Percentiles rank a stretch among this genome's conserved stretches.
These are phyloP conservation scores for Aureobasidium sp. DNA, from an alignment of 2,329 filamentous ascomycete genomes.

Conservation along the genomic window DNA sequence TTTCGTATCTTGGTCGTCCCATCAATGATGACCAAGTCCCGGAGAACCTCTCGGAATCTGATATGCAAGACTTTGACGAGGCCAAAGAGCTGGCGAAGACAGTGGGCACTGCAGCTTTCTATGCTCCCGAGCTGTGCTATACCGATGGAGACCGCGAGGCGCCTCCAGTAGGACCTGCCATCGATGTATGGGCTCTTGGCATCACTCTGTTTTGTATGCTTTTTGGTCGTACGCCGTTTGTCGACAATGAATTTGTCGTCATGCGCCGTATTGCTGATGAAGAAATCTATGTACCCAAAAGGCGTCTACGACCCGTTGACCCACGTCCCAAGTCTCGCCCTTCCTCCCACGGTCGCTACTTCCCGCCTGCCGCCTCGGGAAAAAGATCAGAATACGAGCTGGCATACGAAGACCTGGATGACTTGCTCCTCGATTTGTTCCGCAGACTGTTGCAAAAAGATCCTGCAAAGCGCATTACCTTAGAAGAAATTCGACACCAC, in stretches of 20 bases:
- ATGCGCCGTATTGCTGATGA: conserved; percentile 88
- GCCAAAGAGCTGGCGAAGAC: conserved; percentile 97
- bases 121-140: conserved; percentile 91
- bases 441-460: conserved; percentile 79
- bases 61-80: conserved; percentile 72
- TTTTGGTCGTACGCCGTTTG: conserved; percentile 89
- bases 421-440: conserved; percentile 71
- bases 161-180: conserved; percentile 79
- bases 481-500: conserved; percentile 89
- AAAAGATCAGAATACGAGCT: conserved; percentile 73
- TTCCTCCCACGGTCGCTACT: conserved; percentile 41
- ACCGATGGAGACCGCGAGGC: conserved; percentile 71
- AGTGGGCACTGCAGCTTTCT: conserved; percentile 94
- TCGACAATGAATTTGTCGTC: conserved; percentile 84
- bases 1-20: conserved; percentile 90
- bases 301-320: conserved; percentile 68
- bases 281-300: conserved; percentile 80
- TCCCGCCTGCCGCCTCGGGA: conserved; percentile 45
- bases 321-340: conserved; percentile 39
- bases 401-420: conserved; percentile 78
- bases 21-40: conserved; percentile 70
- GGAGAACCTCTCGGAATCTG: conserved; percentile 68
- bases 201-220: conserved; percentile 95
- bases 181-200: conserved; percentile 95
- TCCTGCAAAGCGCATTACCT: conserved; percentile 76